These are phyloP conservation scores for Globisporangium carolinianum DNA, from an alignment of 352 stramenopile genomes.

Conservation along the genomic window DNA sequence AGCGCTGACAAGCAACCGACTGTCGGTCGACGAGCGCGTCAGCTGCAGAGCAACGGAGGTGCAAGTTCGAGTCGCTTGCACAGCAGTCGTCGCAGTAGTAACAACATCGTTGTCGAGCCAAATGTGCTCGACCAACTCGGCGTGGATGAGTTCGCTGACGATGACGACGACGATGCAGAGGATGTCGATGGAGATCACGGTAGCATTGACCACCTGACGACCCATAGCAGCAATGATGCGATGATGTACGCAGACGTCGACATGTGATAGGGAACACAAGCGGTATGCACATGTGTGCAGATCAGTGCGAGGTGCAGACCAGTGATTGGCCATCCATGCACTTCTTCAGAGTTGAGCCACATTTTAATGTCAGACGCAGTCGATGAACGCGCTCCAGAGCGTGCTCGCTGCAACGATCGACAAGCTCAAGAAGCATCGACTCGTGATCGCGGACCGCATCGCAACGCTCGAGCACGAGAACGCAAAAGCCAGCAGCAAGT, in stretches of 20 bases:
- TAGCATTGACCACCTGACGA: not conserved
- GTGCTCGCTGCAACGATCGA: constrained; percentile 56
- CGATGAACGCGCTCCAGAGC: constrained; percentile 59
- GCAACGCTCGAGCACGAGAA: no score
- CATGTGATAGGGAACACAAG: no score
- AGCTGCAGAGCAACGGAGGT: not conserved
- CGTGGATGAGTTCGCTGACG: constrained; percentile 14
- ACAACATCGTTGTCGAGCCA: constrained; percentile 17
- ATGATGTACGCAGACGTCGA: no score
- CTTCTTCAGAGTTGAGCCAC: no score
- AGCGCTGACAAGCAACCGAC: not conserved
- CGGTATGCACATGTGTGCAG: no score
- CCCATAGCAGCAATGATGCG: not conserved
- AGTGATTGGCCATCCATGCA: no score
- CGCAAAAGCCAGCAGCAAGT: no score
- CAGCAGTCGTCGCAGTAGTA: not conserved
- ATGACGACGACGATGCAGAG: constrained; percentile 13
- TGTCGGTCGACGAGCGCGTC: not conserved
- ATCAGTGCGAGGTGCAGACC: no score
- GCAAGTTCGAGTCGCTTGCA: not conserved
- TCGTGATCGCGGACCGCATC: no score
- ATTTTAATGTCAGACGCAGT: constrained; percentile 53
- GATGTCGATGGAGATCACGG: not conserved
- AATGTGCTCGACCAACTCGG: constrained; percentile 22
- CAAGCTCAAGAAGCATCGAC: constrained; percentile 45